A percentile compares a stretch with the other conserved stretches of the same genome.
Evolutionary conservation across 2,329 filamentous ascomycete genomes (phyloP).

Genomic region (Orbilia blumenaviensis): DNA sequence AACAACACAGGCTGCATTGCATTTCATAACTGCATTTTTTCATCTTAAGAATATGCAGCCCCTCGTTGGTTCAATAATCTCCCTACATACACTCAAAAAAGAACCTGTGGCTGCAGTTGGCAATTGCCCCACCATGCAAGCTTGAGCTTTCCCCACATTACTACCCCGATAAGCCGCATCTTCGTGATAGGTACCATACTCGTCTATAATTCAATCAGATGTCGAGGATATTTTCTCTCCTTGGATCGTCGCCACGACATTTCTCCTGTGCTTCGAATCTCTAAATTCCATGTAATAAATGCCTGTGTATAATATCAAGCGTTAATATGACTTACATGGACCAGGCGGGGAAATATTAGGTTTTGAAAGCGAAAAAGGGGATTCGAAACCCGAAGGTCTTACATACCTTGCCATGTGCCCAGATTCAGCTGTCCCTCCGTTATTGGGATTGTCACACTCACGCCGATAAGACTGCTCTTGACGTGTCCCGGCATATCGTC

Average conservation of each 20-base stretch:
- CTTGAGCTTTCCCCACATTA: conserved; percentile 25
- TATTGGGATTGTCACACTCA: conserved; percentile 90
- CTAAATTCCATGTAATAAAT: conserved; percentile 97
- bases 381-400: conserved; percentile 2
- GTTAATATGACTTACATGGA: no score
- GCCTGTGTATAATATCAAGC: conserved; percentile 62
- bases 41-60: conserved; percentile 22
- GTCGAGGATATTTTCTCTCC: conserved; percentile 70
- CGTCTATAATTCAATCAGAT: conserved; percentile 42
- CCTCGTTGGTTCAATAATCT: conserved; percentile 32
- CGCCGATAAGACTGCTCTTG: conserved; percentile 87
- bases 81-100: not conserved
- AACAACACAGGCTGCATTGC: not conserved
- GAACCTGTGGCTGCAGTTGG: not conserved
- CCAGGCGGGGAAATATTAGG: no score
- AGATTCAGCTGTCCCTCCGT: conserved; percentile 78
- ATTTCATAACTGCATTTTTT: conserved; percentile 5
- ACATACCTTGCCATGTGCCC: conserved; percentile 75
- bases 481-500: conserved; percentile 99
- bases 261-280: conserved; percentile 76
- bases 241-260: conserved; percentile 91
- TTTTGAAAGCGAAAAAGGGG: not conserved
- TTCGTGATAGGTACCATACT: conserved; percentile 57
- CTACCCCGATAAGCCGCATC: conserved; percentile 16
- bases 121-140: conserved; percentile 24